Evolutionary conservation across 2,329 filamentous ascomycete species (phyloP), one percentile per base, ranked within the genome.

Genomic region (Exophiala sideris): DNA sequence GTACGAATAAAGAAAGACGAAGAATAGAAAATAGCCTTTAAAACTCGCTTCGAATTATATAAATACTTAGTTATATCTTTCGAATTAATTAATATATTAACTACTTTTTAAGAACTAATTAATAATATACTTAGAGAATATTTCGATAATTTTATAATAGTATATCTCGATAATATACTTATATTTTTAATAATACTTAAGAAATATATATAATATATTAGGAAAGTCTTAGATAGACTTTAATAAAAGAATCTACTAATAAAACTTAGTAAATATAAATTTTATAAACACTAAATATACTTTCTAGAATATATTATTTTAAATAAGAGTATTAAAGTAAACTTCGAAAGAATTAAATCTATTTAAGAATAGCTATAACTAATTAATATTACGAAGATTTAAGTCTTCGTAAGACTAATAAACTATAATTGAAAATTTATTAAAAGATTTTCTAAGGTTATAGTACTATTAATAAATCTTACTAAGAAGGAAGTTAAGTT

Each of bases 291-390:
- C 24, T 35, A 62, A 54, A 57, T 66, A 32, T 53, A 66, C 18
- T 72, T 66, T 53, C 54, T 72, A 35, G 56, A 63, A 32, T 70
- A 64, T 56, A 65, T 65, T 45, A 66, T 71, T 32, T 48, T 45
- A 18, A 50, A 41, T 11, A 44, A 60, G 38, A 50, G 64, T 50
- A 58, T 72, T 16, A 32, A 42, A 16, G 67, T 70, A 45, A 52
- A 68, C 47, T 50, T 41, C 14, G 50, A 41, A 61, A 33, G 24
- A 52, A 11, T 70, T 69, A 46, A 65, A 70, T 24, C 44, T 57
- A 33, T 42, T 62, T 48, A 10, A 29, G 45, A n/a, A 59, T 65
- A 5, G 52, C 51, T 2, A 41, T 14, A 34, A 10, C 38, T 68
- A 7, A 57, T 48, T n/a, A 24, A 42, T 11, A 47, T 65, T 3